Conservation (phyloP, 257 asterid species). For the Nicotiana otophora region DNA sequence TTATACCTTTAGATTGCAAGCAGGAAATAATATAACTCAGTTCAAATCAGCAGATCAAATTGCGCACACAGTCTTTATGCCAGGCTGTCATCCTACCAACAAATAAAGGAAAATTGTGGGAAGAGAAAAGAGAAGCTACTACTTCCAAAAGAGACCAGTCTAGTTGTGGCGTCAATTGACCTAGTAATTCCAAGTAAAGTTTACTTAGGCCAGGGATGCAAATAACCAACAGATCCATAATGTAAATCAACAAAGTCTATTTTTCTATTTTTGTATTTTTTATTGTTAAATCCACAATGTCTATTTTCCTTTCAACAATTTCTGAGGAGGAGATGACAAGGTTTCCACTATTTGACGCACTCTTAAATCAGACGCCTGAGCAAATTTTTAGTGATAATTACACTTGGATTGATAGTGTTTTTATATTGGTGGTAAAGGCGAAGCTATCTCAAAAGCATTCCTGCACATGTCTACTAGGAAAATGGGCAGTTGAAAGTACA, state of each 20-base stretch:
- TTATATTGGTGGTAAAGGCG: background rate
- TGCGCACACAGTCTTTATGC: background rate
- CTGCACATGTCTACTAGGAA: background rate
- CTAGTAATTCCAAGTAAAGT: background rate
- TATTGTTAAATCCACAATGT: background rate
- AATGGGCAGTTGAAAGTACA: background rate
- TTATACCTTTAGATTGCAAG: background rate
- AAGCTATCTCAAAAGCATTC: background rate
- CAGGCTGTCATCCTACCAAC: background rate
- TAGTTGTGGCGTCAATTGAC: background rate
- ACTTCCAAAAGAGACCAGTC: background rate
- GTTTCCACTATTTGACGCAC: background rate
- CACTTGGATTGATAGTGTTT: background rate
- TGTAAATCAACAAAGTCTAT: background rate
- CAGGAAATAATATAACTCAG: background rate
- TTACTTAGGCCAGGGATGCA: background rate
- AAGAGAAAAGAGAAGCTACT: background rate
- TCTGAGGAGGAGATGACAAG: background rate
- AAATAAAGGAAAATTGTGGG: background rate
- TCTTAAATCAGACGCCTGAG: background rate
- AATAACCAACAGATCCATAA: background rate
- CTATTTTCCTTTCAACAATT: background rate
- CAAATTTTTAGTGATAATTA: background rate
- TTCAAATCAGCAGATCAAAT: background rate
- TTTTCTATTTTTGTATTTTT: too few relatives aligned